Base-by-base conservation (phyloP, 108 stramenopile species). In the Nitzschia inconspicua region DNA sequence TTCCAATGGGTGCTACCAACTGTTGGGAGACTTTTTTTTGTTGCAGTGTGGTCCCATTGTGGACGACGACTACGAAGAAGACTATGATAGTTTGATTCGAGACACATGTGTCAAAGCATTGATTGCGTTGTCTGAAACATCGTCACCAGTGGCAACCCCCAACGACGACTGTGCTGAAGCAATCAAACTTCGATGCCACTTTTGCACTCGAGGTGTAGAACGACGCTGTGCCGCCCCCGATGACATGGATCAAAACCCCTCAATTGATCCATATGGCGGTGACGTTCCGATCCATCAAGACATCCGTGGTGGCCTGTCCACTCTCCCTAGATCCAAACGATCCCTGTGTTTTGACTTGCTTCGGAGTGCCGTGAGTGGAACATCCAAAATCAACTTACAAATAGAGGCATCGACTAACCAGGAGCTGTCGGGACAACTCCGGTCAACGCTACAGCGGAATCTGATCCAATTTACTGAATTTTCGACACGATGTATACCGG, bases 291-390 rank as follows among this genome's bases (percentile, higher is more conserved):
- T 25, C 27, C 73, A 2, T 6, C 40, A 57, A 24, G 74, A 76
- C 49, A 72, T 80, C 40, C 66, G 69, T 14, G 77, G 64, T 23
- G 83, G 81, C 8, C 66, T 89, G 18, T 83, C 87, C 0, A 40
- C 53, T 4, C 49, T 93, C 30, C 84, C 88, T 7, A 71, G 88
- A 47, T 68, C 79, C 20, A 82, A 82, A 28, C 67, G 92, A 34
- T 74, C 92, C 0, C 7, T 86, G 0, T 89, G 88, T 49, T 93
- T 93, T 65, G 40, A 57, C 19, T 30, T 89, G 13, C 28, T 93
- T 30, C 77, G 75, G 14, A 57, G 46, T 2, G 77, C 80, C 10
- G 40, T 86, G 14, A 25, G 25, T 23, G 63, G 70, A 50, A 4
- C 52, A 37, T 35, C 55, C 44, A 42, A 25, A 68, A 11, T 73